A percentile compares a stretch with the other conserved stretches of the same genome.
phyloP scores from a whole-genome alignment of 805 yeast species.

The Yamadazyma akitaensis region DNA sequence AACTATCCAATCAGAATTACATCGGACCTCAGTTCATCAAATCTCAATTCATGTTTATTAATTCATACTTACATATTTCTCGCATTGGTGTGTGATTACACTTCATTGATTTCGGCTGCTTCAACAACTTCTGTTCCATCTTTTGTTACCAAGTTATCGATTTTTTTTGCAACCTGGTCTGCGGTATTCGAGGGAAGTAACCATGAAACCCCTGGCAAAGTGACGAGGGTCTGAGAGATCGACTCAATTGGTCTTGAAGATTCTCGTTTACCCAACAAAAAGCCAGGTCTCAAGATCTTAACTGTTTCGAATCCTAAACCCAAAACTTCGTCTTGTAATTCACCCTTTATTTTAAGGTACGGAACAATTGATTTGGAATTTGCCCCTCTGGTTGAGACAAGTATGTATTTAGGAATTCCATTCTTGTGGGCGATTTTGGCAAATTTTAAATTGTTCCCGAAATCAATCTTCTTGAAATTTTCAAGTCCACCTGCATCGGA shows the following conservation, averaged over 20 bases:
- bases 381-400: slow-evolving; percentile 70
- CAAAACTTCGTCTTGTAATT: slow-evolving; percentile 64
- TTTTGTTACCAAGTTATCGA: too few species aligned
- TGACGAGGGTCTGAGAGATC: not conserved
- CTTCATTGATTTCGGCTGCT: too few species aligned
- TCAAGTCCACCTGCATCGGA: slow-evolving; percentile 71
- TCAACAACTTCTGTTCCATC: too few species aligned
- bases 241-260: not conserved
- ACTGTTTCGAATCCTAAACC: slow-evolving; percentile 66
- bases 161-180: not conserved
- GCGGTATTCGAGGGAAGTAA: not conserved
- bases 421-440: slow-evolving; percentile 72
- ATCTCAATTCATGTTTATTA: too few species aligned
- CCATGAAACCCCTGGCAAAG: not conserved
- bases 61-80: too few species aligned
- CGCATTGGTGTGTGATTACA: too few species aligned
- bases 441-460: slow-evolving; percentile 62
- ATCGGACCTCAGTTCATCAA: too few species aligned
- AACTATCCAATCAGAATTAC: too few species aligned
- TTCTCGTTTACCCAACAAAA: slow-evolving; percentile 61
- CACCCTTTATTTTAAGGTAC: slow-evolving; percentile 70
- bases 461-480: slow-evolving; percentile 67
- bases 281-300: slow-evolving; percentile 76
- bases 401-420: slow-evolving; percentile 64
- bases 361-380: slow-evolving; percentile 51